Evolutionary conservation across 345 rosid species (phyloP), one percentile per base, ranked within the genome.

Genomic region (Sonneratia caseolaris): DNA sequence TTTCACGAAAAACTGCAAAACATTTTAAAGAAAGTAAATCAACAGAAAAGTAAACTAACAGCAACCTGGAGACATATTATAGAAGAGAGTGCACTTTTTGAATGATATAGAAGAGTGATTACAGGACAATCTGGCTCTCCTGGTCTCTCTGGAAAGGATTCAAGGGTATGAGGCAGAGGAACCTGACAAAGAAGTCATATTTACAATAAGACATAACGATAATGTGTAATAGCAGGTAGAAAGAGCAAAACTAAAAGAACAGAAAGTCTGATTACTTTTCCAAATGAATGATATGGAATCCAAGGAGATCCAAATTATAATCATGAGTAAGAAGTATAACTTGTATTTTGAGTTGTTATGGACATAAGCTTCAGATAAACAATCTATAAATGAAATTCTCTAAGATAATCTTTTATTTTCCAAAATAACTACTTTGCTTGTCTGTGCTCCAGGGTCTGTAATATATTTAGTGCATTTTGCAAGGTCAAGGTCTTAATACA

Each of bases 91-190:
- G 78, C 92, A 27, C 32, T 27, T 27, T 27, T 27, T 27, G 32
- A 27, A 27, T 27, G 32, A 27, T 27, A 27, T 27, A 27, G 32
- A 27, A 27, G 32, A 27, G 32, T 27, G 32, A 27, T 85, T 82
- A 91, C 98, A 16, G 97, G 98, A 83, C 98, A 94, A 84, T 94
- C 98, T 73, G 93, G 93, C 68, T 87, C 88, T 82, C 95, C 96
- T 45, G 88, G 84, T 80, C 96, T 87, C 82, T 88, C 91, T 53
- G 98, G 97, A 65, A 88, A 87, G 71, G 78, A 79, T 71, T 94
- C 97, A 48, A 56, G 71, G 21, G 80, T 75, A 69, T 83, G 72
- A 69, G 76, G 64, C 72, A 78, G 74, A 27, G 91, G 90, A 78
- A 91, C 92, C 98, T 94, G 78, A 75, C 80, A 55, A 76, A 77